Conservation (phyloP, 768 basidiomycete genomes). For the Nidula microcarpa region DNA sequence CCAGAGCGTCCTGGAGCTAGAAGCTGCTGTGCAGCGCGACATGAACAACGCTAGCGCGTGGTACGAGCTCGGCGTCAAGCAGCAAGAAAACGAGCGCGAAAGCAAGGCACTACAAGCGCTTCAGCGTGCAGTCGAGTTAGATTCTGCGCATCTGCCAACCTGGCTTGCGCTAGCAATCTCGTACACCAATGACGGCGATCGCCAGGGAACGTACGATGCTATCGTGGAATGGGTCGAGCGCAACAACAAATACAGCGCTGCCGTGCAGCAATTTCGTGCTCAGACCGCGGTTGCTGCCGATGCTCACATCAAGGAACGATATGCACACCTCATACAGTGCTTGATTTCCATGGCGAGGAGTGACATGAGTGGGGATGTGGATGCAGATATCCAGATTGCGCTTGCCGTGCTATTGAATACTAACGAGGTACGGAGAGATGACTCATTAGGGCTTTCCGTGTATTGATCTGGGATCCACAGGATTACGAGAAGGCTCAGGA, state of each 20-base stretch:
- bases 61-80: constrained; percentile 93
- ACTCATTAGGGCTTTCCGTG: constrained; percentile 4
- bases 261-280: constrained; percentile 38
- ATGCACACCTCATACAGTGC: constrained; percentile 61
- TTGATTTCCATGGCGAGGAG: constrained; percentile 78
- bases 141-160: constrained; percentile 69
- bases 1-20: constrained; percentile 84
- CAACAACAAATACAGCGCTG: constrained; percentile 51
- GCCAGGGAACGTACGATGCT: constrained; percentile 71
- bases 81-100: constrained; percentile 98
- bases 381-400: constrained; percentile 94
- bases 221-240: constrained; percentile 79
- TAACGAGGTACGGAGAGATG: constrained; percentile 62
- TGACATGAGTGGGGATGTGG: constrained; percentile 57
- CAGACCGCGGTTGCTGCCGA: constrained; percentile 21
- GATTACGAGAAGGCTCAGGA: constrained; percentile 92
- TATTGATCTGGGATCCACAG: constrained; percentile 30
- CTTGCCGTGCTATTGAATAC: constrained; percentile 91
- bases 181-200: constrained; percentile 84
- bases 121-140: constrained; percentile 73
- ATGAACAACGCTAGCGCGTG: constrained; percentile 71
- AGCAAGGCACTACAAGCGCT: constrained; percentile 85
- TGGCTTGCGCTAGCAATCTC: constrained; percentile 93
- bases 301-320: constrained; percentile 30
- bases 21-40: constrained; percentile 84